Percentiles rank a stretch among this genome's conserved stretches.
phyloP scores from a whole-genome alignment of 1,139 yeast species.

The Candida freyschussii region DNA sequence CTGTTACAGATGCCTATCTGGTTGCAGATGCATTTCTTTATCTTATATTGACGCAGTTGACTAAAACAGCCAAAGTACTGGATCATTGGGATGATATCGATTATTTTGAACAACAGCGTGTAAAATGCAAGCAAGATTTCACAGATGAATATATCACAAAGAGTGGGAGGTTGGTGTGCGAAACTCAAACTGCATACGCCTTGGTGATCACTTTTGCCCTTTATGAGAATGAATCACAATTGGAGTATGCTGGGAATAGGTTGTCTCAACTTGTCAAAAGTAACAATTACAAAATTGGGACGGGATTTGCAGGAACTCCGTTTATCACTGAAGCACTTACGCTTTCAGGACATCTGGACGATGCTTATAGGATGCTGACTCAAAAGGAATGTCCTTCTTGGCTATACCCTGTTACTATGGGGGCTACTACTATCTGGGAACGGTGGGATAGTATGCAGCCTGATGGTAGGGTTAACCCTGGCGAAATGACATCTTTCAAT shows the following conservation, averaged over 20 bases:
- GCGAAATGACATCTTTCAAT: slow-evolving; percentile 20
- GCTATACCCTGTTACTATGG: slow-evolving; percentile 18
- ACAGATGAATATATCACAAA: slow-evolving; percentile 10
- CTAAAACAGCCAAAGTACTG: slow-evolving; percentile 8
- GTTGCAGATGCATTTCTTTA: slow-evolving; percentile 18
- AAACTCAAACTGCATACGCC: slow-evolving; percentile 17
- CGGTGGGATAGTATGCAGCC: slow-evolving; percentile 20
- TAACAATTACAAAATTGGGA: slow-evolving; percentile 14
- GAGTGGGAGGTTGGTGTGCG: slow-evolving; percentile 8
- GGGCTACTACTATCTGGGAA: slow-evolving; percentile 20
- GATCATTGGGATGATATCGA: slow-evolving; percentile 4
- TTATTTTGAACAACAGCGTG: slow-evolving; percentile 5
- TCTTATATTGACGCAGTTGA: slow-evolving; percentile 11
- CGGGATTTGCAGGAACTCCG: slow-evolving; percentile 20
- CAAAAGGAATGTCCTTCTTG: slow-evolving; percentile 16
- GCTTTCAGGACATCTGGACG: slow-evolving; percentile 9
- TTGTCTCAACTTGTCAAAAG: slow-evolving; percentile 7
- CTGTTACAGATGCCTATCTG: slow-evolving; percentile 14
- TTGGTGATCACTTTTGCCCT: slow-evolving; percentile 13
- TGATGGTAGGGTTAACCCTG: slow-evolving; percentile 18
- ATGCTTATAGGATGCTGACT: slow-evolving; percentile 14
- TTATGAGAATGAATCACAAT: slow-evolving; percentile 4
- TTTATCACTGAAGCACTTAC: slow-evolving; percentile 15
- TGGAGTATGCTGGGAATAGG: slow-evolving; percentile 11
- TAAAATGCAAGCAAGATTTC: slow-evolving; percentile 11